Percentiles rank a stretch among this genome's conserved stretches.
These are phyloP conservation scores for Leucocoprinus leucothites DNA, from an alignment of 768 basidiomycete genomes.

Conservation along the genomic window DNA sequence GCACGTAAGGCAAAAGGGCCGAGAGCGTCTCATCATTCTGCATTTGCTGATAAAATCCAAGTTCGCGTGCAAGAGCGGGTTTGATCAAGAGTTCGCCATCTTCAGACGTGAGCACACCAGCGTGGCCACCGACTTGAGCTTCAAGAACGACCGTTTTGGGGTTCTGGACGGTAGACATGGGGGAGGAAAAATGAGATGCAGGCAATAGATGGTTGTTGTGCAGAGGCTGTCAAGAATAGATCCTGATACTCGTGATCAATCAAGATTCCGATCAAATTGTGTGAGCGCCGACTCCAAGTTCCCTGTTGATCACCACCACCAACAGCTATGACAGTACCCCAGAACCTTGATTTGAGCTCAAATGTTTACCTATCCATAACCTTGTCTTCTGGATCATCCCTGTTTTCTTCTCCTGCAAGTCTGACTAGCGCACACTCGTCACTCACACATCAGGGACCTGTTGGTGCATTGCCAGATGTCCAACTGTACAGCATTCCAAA, in stretches of 20 bases:
- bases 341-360: constrained; percentile 30
- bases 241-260: background rate
- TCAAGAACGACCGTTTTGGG: constrained; percentile 25
- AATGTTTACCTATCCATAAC: constrained; percentile 45
- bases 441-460: constrained; percentile 35
- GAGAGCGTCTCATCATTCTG: constrained; percentile 37
- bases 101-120: constrained; percentile 65
- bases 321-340: constrained; percentile 17
- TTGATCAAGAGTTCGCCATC: constrained; percentile 84
- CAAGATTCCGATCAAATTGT: background rate
- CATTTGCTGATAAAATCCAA: constrained; percentile 66
- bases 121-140: constrained; percentile 81
- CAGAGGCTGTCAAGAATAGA: background rate
- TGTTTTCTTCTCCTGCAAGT: constrained; percentile 25
- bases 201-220: background rate
- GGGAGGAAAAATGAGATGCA: background rate
- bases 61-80: constrained; percentile 60
- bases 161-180: background rate
- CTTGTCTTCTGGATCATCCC: constrained; percentile 30
- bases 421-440: constrained; percentile 31
- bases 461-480: constrained; percentile 40
- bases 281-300: too few species aligned
- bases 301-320: background rate
- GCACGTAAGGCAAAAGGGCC: constrained; percentile 56
- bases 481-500: constrained; percentile 44